Evolutionary conservation across 2,329 filamentous ascomycete species (phyloP).

Genomic region (Aureobasidium zeae): DNA sequence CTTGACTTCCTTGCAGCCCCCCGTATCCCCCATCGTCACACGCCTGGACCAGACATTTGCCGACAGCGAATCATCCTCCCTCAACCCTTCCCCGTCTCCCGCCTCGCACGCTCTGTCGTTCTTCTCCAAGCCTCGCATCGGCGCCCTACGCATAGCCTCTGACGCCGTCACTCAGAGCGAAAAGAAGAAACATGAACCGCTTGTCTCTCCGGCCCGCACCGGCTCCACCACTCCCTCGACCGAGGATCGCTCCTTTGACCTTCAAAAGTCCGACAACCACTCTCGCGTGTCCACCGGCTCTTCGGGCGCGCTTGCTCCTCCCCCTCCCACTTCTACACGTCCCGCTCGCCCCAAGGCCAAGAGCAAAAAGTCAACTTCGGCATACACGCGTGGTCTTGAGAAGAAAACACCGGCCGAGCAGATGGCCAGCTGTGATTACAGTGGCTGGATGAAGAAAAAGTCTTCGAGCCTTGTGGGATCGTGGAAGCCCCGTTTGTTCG

Average conservation of each 20-base stretch:
- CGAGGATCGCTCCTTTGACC: constrained; percentile 36
- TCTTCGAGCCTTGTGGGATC: constrained; percentile 92
- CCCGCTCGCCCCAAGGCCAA: constrained; percentile 25
- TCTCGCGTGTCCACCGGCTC: constrained; percentile 38
- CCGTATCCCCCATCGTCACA: constrained; percentile 46
- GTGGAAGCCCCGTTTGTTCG: constrained; percentile 95
- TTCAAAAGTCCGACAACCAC: constrained; percentile 27
- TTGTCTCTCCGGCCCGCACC: constrained; percentile 61
- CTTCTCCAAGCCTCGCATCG: constrained; percentile 41
- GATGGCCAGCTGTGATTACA: constrained; percentile 80
- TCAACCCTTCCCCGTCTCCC: constrained; percentile 37
- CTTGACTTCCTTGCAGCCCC: constrained; percentile 31
- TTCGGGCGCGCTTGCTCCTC: constrained; percentile 29
- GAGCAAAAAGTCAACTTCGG: constrained; percentile 88
- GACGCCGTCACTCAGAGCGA: constrained; percentile 54
- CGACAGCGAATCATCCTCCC: constrained; percentile 42
- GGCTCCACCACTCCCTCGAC: constrained; percentile 60
- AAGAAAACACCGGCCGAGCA: constrained; percentile 76
- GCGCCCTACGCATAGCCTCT: constrained; percentile 76
- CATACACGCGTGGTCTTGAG: constrained; percentile 77
- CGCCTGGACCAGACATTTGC: constrained; percentile 42
- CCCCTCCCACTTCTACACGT: constrained; percentile 22
- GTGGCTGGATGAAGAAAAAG: constrained; percentile 99
- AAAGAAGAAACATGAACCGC: constrained; percentile 44
- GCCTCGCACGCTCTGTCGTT: constrained; percentile 27